Evolutionary conservation across 2,329 filamentous ascomycete species (phyloP), one percentile per base, ranked within the genome.

Genomic region (Remersonia thermophila): DNA sequence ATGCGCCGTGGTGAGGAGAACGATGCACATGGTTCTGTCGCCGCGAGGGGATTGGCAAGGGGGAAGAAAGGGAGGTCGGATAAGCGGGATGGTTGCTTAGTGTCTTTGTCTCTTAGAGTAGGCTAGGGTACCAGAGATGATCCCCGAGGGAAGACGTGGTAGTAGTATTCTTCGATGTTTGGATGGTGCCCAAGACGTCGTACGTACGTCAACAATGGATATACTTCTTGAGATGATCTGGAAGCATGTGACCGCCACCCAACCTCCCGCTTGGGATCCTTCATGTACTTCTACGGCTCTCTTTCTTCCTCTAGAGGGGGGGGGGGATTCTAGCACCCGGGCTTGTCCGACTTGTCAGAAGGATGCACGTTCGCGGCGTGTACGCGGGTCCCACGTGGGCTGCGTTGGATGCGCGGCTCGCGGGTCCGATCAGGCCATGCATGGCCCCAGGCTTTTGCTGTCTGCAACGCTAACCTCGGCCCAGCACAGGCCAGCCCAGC

Each of bases 1-100:
- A 53, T 87, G 82, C 31, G 78, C 69, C 13, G 81, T 87, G 17
- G 81, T 83, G 40, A 84, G 63, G 31, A 87, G 64, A 33, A 76
- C 77, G 59, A 87, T 86, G 55, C 83, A 87, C 82, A 87, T 87
- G 9, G 20, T 36, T 41, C 31, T 11, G 17, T 14, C 13, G 14
- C 28, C 7, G 27, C 25, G 17, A 14, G 35, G 27, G 11, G 14
- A 10, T 14, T 30, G 30, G 14, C 14, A 16, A 11, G 31, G 31
- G 15, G 20, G 23, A 23, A 17, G 7, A 11, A 23, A 9, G 5
- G 9, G 5, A 23, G 20, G 20, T n/a, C n/a, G n/a, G n/a, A n/a
- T n/a, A n/a, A n/a, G n/a, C n/a, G n/a, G n/a, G 23, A 25, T 30
- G 15, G 7, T 17, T 30, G 29, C 29, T 30, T 13, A 25, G 11